These are phyloP conservation scores for Gnaphalium uliginosum DNA, from an alignment of 129 eudicot species.

Conservation along the genomic window DNA sequence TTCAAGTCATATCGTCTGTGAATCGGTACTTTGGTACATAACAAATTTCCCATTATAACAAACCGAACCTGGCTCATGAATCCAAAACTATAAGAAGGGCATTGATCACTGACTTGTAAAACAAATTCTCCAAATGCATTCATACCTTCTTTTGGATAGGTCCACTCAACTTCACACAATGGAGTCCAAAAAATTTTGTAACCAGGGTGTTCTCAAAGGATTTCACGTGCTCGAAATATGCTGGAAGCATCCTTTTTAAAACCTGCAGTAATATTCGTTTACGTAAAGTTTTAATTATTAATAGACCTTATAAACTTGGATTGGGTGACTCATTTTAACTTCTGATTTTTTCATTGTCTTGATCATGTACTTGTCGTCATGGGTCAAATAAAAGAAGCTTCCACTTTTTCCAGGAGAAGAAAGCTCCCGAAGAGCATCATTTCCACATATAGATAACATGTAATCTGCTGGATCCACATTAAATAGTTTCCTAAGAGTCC, in stretches of 20 bases:
- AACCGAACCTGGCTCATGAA: slow-evolving; percentile 69
- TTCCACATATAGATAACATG: slow-evolving; percentile 93
- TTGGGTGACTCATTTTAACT: slow-evolving; percentile 64
- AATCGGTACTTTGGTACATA: slow-evolving; percentile 68
- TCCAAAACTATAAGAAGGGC: slow-evolving; percentile 3
- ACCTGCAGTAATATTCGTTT: slow-evolving; percentile 45
- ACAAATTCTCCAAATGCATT: slow-evolving; percentile 22
- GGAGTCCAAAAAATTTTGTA: slow-evolving; percentile 83
- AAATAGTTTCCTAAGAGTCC: slow-evolving; percentile 81
- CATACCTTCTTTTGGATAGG: slow-evolving; percentile 91
- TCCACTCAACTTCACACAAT: slow-evolving; percentile 89
- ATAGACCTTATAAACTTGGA: not conserved
- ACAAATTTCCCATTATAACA: slow-evolving; percentile 87
- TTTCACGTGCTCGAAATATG: slow-evolving; percentile 75
- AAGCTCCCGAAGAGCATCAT: slow-evolving; percentile 92
- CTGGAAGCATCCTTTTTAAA: slow-evolving; percentile 90
- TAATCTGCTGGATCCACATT: slow-evolving; percentile 97
- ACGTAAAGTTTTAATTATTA: not conserved
- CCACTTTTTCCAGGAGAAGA: slow-evolving; percentile 99
- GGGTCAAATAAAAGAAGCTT: slow-evolving; percentile 87
- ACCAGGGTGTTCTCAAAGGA: slow-evolving; percentile 77
- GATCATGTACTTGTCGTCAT: slow-evolving; percentile 93
- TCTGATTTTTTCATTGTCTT: slow-evolving; percentile 94
- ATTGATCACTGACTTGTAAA: not conserved
- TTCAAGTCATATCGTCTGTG: slow-evolving; percentile 90